Evolutionary conservation across 257 asterid species (phyloP).

Genomic region (Plectranthus barbatus): DNA sequence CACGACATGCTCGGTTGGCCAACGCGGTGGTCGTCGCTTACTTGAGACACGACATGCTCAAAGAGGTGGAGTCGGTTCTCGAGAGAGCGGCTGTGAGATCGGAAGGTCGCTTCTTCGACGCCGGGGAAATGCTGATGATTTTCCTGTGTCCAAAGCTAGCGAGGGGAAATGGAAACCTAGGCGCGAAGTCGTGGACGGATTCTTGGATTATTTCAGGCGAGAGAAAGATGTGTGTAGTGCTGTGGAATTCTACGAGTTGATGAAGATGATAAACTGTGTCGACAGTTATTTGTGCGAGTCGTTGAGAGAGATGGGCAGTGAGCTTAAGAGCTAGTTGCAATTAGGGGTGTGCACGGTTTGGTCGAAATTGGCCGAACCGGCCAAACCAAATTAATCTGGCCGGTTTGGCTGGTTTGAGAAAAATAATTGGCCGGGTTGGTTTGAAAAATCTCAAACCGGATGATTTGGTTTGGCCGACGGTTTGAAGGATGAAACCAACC

Average conservation of each 20-base stretch:
- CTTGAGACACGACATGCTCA: constrained; percentile 37
- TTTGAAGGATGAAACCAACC: too few relatives aligned
- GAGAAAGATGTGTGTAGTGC: constrained; percentile 43
- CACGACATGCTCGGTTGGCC: constrained; percentile 46
- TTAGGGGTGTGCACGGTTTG: too few relatives aligned
- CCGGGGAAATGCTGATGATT: constrained; percentile 45
- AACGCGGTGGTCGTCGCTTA: constrained; percentile 39
- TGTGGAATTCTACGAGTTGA: constrained; percentile 47
- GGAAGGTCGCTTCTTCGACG: constrained; percentile 39
- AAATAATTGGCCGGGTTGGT: too few relatives aligned
- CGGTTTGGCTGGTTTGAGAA: too few relatives aligned
- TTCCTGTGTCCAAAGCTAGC: constrained; percentile 17
- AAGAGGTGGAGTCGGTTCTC: constrained; percentile 45
- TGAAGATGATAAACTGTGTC: constrained; percentile 50
- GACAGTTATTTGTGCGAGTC: constrained; percentile 21
- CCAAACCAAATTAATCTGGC: too few relatives aligned
- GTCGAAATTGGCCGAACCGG: too few relatives aligned
- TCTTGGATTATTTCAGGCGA: constrained; percentile 30
- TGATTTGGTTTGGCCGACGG: too few relatives aligned
- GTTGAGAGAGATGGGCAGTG: constrained; percentile 37
- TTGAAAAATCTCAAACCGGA: too few relatives aligned
- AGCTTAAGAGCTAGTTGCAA: constrained; percentile 37
- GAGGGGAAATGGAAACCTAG: constrained; percentile 37
- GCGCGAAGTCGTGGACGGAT: constrained; percentile 18
- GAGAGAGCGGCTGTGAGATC: constrained; percentile 27